phyloP scores from a whole-genome alignment of 768 basidiomycete species.

The Hericium rajendrae region DNA sequence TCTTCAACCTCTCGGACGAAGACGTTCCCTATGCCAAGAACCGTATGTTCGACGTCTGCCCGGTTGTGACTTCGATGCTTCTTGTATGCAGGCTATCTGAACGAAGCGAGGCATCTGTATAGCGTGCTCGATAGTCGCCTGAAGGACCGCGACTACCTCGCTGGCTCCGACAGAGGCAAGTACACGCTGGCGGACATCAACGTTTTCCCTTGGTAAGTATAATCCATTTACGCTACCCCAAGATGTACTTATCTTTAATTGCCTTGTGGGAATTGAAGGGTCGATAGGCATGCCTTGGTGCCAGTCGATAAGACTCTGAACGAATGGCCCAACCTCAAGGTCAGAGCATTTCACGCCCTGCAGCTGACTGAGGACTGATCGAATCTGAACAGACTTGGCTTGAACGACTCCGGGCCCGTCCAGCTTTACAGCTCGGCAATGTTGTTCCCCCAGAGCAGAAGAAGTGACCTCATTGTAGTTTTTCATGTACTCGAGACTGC shows the following conservation, averaged over 20 bases:
- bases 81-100: conserved; percentile 47
- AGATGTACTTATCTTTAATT: neutral
- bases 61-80: neutral
- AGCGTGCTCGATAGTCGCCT: conserved; percentile 76
- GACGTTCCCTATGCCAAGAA: conserved; percentile 62
- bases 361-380: too few relatives aligned
- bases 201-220: conserved; percentile 45
- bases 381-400: conserved; percentile 28
- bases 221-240: neutral
- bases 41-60: conserved; percentile 26
- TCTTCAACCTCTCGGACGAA: conserved; percentile 51
- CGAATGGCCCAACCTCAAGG: conserved; percentile 57
- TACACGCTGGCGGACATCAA: conserved; percentile 70
- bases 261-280: conserved; percentile 30
- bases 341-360: conserved; percentile 7
- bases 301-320: conserved; percentile 42
- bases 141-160: conserved; percentile 70
- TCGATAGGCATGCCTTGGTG: conserved; percentile 38
- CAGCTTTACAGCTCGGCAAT: conserved; percentile 24
- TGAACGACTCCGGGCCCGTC: conserved; percentile 27
- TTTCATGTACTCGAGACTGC: too few relatives aligned
- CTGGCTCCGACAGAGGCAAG: conserved; percentile 61
- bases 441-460: conserved; percentile 18
- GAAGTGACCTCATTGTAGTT: neutral
- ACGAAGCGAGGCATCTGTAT: conserved; percentile 82